These are phyloP conservation scores for Coriaria nepalensis DNA, from an alignment of 306 rosid species.

Conservation along the genomic window DNA sequence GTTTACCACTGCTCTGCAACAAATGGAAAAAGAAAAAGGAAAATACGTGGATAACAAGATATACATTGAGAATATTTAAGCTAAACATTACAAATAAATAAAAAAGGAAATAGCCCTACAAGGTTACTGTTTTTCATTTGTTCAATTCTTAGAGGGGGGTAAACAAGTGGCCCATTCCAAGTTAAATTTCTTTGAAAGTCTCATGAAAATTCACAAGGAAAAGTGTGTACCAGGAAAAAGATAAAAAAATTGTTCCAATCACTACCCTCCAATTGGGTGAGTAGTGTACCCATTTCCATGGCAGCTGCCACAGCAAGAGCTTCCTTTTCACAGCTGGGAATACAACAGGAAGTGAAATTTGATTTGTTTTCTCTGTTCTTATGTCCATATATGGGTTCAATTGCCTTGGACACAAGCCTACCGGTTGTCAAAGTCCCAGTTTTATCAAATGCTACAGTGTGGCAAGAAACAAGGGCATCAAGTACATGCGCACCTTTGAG, in stretches of 20 bases:
- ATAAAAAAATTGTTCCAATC: constrained; percentile 16
- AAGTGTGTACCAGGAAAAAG: constrained; percentile 5
- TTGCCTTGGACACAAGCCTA: constrained; percentile 76
- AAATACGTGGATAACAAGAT: background rate
- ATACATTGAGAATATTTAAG: constrained; percentile 7
- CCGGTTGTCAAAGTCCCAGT: constrained; percentile 98
- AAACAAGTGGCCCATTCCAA: too few relatives aligned
- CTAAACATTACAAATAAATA: background rate
- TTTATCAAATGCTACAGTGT: constrained; percentile 89
- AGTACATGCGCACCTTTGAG: constrained; percentile 94
- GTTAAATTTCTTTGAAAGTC: too few relatives aligned
- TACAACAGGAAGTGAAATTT: constrained; percentile 49
- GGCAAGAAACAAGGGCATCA: constrained; percentile 92
- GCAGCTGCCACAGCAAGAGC: constrained; percentile 99
- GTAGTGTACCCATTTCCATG: constrained; percentile 99
- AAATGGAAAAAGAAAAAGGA: constrained; percentile 9
- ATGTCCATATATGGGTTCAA: constrained; percentile 95
- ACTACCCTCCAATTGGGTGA: constrained; percentile 95
- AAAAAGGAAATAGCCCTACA: too few relatives aligned
- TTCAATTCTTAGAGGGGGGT: too few relatives aligned
- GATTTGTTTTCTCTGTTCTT: constrained; percentile 19
- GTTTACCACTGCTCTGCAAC: constrained; percentile 91
- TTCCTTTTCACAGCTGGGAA: constrained; percentile 90
- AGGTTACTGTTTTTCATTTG: too few relatives aligned
- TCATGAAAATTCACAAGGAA: constrained; percentile 2